These are phyloP conservation scores for Cercospora sojina DNA, from an alignment of 2,329 filamentous ascomycete species.

Conservation along the genomic window DNA sequence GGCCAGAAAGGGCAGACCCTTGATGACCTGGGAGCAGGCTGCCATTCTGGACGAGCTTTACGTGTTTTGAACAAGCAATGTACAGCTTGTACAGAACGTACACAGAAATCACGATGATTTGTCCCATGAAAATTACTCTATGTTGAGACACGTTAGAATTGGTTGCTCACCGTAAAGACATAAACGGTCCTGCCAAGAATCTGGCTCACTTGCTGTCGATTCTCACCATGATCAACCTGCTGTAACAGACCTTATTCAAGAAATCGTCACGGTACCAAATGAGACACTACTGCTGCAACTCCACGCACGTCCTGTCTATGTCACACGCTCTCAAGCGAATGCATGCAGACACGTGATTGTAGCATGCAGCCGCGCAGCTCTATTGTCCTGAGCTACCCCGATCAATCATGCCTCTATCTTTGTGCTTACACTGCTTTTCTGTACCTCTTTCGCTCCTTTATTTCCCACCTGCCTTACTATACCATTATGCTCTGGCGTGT, in stretches of 20 bases:
- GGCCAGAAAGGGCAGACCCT: not conserved
- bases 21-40: not conserved
- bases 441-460: not conserved
- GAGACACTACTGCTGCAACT: not conserved
- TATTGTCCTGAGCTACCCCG: too few species aligned
- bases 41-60: not conserved
- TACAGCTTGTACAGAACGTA: too few species aligned
- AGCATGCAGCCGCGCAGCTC: too few species aligned
- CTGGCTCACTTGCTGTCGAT: not conserved
- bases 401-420: too few species aligned
- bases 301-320: not conserved
- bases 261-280: not conserved
- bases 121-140: not conserved
- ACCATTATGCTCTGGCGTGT: not conserved
- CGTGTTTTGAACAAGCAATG: not conserved
- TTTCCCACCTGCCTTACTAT: not conserved
- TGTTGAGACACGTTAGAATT: not conserved
- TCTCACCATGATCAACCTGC: not conserved
- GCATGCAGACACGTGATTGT: too few species aligned
- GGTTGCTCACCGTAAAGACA: not conserved
- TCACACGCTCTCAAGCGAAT: not conserved
- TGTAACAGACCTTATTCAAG: not conserved
- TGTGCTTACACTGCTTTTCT: too few species aligned
- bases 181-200: not conserved
- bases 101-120: not conserved